Percentiles rank a stretch among this genome's conserved stretches.
phyloP scores from a whole-genome alignment of 2,329 filamentous ascomycete species.

The Xylariaceae sp. region DNA sequence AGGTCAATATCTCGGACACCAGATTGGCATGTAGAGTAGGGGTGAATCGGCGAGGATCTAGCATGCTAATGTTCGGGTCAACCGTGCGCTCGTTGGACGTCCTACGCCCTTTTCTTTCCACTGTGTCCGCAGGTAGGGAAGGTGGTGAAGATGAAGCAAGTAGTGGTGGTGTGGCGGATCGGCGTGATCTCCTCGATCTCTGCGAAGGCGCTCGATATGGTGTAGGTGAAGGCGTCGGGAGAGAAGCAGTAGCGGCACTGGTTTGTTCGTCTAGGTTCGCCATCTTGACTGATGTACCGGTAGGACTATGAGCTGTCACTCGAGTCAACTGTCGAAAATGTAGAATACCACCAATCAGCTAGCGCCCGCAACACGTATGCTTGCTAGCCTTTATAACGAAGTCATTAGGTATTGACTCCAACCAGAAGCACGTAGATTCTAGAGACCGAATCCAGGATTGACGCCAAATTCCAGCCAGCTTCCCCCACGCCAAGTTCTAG shows the following conservation, averaged over 20 bases:
- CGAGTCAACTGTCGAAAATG: too few relatives aligned
- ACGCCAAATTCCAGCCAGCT: too few relatives aligned
- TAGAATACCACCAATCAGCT: too few relatives aligned
- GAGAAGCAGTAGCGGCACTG: constrained; percentile 53
- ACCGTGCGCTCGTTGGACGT: constrained; percentile 56
- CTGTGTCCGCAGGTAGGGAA: constrained; percentile 40
- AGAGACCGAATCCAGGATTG: too few relatives aligned
- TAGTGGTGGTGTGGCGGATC: constrained; percentile 63
- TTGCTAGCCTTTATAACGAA: too few relatives aligned
- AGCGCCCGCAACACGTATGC: too few relatives aligned
- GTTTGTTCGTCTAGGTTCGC: constrained; percentile 49
- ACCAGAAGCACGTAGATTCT: too few relatives aligned
- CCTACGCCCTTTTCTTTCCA: constrained; percentile 47
- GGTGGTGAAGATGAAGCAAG: constrained; percentile 59
- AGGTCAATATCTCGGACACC: constrained; percentile 85
- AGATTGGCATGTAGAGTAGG: constrained; percentile 92
- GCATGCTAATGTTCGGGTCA: constrained; percentile 68
- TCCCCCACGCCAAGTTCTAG: too few relatives aligned
- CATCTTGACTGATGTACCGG: too few relatives aligned
- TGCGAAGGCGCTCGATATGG: constrained; percentile 72
- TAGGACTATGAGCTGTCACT: too few relatives aligned
- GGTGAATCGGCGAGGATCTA: constrained; percentile 91
- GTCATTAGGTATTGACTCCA: too few relatives aligned
- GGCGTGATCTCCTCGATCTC: constrained; percentile 58
- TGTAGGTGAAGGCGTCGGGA: constrained; percentile 70